Evolutionary conservation across 106 monocot genomes (phyloP), one percentile per base, ranked within the genome.

Genomic region (Dendrobium huoshanense): DNA sequence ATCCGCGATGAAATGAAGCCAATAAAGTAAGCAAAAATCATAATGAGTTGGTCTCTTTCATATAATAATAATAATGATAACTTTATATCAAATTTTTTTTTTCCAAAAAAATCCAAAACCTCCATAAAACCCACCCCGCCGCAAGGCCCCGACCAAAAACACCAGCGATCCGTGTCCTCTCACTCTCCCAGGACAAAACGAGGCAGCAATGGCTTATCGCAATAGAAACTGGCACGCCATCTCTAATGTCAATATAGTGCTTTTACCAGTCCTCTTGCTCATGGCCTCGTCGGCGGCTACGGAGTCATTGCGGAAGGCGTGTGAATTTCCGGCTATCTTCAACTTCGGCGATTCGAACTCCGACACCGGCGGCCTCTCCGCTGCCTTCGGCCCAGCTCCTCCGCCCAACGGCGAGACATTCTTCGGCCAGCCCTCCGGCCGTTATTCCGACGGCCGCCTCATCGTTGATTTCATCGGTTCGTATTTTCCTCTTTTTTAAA

Each of bases 271-370:
- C 47, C 24, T 76, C 47, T 4, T 49, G 1, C 24, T 76, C 49
- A 27, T 16, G 25, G 9, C 9, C 9, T 22, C 76, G 22, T 11
- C 76, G 3, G 49, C 6, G 6, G 41, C 41, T 18, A 19, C 43
- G 43, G 74, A 20, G 2, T 7, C 42, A 44, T 79, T 65, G 41
- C 61, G 29, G 55, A 5, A 11, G 19, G 29, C 64, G 8, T 85
- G 85, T 37, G 72, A 56, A 7, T 85, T 85, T 31, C 81, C 85
- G 55, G 85, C 81, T 11, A 59, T 85, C 42, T 85, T 85, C 74
- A 85, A 81, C 81, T 85, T 85, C 59, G 85, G 85, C 2, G 85
- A 85, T 43, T 85, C 85, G 13, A 85, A 85, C 81, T 85, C 85
- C 20, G 85, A 85, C 73, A 85, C 85, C 13, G 85, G 85, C 56